A percentile compares a stretch with the other conserved stretches of the same genome.
phyloP scores from a whole-genome alignment of 1,284 basidiomycete species.

The Trichosporon asahii region DNA sequence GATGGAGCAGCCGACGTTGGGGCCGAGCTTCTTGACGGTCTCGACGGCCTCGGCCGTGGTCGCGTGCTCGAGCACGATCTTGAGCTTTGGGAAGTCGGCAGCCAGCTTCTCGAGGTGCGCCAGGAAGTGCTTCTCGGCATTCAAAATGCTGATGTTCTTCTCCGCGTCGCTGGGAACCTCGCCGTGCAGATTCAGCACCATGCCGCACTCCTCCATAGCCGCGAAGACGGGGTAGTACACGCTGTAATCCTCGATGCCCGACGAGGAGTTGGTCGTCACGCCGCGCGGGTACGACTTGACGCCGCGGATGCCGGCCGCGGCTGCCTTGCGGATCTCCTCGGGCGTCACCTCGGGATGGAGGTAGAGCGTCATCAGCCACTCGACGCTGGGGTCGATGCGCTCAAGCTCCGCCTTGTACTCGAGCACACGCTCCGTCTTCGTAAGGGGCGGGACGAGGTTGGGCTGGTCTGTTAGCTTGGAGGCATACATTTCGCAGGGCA shows the following conservation, averaged over 20 bases:
- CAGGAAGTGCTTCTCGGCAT: conserved; percentile 88
- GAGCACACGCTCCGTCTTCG: conserved; percentile 74
- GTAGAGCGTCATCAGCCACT: conserved; percentile 96
- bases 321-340: conserved; percentile 84
- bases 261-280: conserved; percentile 95
- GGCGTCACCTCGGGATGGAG: conserved; percentile 86
- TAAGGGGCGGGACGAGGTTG: conserved; percentile 90
- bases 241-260: conserved; percentile 95
- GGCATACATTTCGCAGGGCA: too few species aligned
- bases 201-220: conserved; percentile 86
- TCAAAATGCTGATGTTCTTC: conserved; percentile 87
- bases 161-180: conserved; percentile 88
- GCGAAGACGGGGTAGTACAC: conserved; percentile 91
- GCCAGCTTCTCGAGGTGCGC: conserved; percentile 84
- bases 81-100: conserved; percentile 78
- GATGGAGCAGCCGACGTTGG: conserved; percentile 92
- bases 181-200: conserved; percentile 96
- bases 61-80: conserved; percentile 98
- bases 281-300: conserved; percentile 97
- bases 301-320: conserved; percentile 75
- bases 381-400: conserved; percentile 69
- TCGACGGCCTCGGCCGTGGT: conserved; percentile 95
- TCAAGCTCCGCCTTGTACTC: conserved; percentile 74
- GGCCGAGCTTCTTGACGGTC: conserved; percentile 70
- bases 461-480: conserved; percentile 59